phyloP scores from a whole-genome alignment of 768 basidiomycete species.

The Mycena metata region DNA sequence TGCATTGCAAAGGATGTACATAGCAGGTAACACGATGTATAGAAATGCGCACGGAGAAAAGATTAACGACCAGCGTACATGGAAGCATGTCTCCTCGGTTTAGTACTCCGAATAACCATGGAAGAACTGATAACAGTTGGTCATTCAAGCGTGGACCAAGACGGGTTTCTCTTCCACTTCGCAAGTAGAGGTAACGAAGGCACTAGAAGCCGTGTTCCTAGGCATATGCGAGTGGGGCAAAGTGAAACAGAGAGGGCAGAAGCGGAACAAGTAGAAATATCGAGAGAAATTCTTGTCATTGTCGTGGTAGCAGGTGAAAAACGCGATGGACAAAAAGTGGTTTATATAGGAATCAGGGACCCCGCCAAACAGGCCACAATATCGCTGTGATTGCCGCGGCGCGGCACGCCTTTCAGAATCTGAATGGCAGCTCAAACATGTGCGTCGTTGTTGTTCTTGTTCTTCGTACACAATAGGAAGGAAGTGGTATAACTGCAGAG shows the following conservation, averaged over 20 bases:
- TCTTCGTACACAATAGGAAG: too few relatives aligned
- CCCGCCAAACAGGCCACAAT: constrained; percentile 10
- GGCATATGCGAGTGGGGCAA: constrained; percentile 76
- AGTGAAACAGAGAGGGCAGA: constrained; percentile 30
- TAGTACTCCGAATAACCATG: constrained; percentile 85
- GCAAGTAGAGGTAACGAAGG: constrained; percentile 87
- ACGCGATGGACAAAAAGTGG: background rate
- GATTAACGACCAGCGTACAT: constrained; percentile 29
- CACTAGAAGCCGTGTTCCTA: constrained; percentile 80
- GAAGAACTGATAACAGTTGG: constrained; percentile 54
- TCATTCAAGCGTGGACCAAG: constrained; percentile 86
- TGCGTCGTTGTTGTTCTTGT: too few relatives aligned
- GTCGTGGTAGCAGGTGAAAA: background rate
- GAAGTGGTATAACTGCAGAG: too few relatives aligned
- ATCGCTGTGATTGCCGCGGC: background rate
- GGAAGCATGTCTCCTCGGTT: constrained; percentile 62
- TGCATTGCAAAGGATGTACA: constrained; percentile 5
- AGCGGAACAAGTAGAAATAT: background rate
- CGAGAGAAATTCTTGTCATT: constrained; percentile 3
- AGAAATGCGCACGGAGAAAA: constrained; percentile 10
- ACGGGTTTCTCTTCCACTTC: constrained; percentile 71
- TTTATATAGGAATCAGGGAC: background rate
- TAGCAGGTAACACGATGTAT: background rate
- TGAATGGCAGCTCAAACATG: too few relatives aligned
- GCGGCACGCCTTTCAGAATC: too few relatives aligned